These are phyloP conservation scores for Apostasia ramifera DNA, from an alignment of 106 monocot genomes.

Conservation along the genomic window DNA sequence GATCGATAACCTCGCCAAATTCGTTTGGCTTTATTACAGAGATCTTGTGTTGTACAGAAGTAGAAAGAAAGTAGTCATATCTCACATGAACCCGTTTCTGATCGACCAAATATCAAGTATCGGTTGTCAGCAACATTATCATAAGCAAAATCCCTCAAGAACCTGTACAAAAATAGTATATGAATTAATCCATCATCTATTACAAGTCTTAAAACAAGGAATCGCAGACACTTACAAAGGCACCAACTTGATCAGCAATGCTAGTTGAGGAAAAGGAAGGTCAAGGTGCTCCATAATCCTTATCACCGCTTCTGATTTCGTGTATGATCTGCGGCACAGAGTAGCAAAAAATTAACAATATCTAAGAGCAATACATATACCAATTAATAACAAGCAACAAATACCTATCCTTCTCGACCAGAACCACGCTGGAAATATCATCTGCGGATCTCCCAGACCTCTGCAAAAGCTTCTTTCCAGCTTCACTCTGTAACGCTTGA, in stretches of 20 bases:
- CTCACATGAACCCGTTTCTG: slow-evolving; percentile 65
- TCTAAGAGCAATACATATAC: neutral
- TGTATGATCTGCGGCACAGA: slow-evolving; percentile 49
- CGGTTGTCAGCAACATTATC: slow-evolving; percentile 86
- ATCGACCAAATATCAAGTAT: slow-evolving; percentile 65
- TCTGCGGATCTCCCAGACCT: slow-evolving; percentile 84
- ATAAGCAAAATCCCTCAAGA: slow-evolving; percentile 76
- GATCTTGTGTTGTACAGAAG: too few relatives aligned
- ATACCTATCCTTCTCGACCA: slow-evolving; percentile 84
- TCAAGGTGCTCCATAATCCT: slow-evolving; percentile 91
- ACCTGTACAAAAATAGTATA: slow-evolving; percentile 29
- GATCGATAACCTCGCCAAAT: too few relatives aligned
- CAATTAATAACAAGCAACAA: neutral
- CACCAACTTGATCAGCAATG: slow-evolving; percentile 44
- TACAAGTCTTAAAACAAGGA: neutral
- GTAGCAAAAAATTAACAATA: neutral
- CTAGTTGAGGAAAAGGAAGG: slow-evolving; percentile 80
- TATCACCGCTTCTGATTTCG: slow-evolving; percentile 90
- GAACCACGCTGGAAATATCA: slow-evolving; percentile 93
- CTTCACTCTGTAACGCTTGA: slow-evolving; percentile 70
- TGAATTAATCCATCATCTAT: neutral
- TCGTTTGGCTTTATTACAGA: too few relatives aligned
- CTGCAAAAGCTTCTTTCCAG: slow-evolving; percentile 70
- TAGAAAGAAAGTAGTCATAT: slow-evolving; percentile 13
- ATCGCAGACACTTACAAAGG: slow-evolving; percentile 56